These are phyloP conservation scores for Liriodendron chinense DNA, from an alignment of 164 flowering plant species.

Conservation along the genomic window DNA sequence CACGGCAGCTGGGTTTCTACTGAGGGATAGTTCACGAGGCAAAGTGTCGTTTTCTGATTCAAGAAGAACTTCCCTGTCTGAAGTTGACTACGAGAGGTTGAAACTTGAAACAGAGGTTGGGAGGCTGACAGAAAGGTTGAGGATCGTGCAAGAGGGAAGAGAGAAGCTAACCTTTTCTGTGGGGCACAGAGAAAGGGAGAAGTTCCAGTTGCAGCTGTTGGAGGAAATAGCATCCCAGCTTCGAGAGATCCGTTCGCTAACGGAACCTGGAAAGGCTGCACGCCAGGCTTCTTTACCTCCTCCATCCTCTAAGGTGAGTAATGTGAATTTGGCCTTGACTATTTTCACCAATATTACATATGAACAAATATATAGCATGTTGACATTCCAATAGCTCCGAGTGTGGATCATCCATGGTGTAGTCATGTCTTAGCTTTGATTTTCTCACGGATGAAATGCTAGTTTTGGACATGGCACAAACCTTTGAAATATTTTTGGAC, in stretches of 20 bases:
- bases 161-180: constrained; percentile 60
- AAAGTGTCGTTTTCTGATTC: constrained; percentile 25
- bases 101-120: constrained; percentile 75
- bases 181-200: constrained; percentile 50
- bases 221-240: constrained; percentile 66
- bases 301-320: constrained; percentile 57
- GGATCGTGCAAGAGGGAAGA: constrained; percentile 66
- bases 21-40: constrained; percentile 17
- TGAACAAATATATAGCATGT: neutral
- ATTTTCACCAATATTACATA: neutral
- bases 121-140: constrained; percentile 66
- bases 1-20: constrained; percentile 28
- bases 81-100: constrained; percentile 62
- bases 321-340: neutral
- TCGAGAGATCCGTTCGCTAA: constrained; percentile 55
- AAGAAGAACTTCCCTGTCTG: constrained; percentile 65
- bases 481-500: too few relatives aligned
- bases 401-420: neutral
- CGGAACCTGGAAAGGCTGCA: constrained; percentile 46
- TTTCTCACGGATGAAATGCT: neutral
- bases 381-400: neutral
- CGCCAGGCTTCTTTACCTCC: constrained; percentile 67
- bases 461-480: neutral
- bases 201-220: constrained; percentile 53
- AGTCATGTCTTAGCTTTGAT: neutral